A percentile compares a stretch with the other conserved stretches of the same genome.
Conservation (phyloP, 176 grass and related monocot species). For the Ampelocalamus luodianensis region DNA sequence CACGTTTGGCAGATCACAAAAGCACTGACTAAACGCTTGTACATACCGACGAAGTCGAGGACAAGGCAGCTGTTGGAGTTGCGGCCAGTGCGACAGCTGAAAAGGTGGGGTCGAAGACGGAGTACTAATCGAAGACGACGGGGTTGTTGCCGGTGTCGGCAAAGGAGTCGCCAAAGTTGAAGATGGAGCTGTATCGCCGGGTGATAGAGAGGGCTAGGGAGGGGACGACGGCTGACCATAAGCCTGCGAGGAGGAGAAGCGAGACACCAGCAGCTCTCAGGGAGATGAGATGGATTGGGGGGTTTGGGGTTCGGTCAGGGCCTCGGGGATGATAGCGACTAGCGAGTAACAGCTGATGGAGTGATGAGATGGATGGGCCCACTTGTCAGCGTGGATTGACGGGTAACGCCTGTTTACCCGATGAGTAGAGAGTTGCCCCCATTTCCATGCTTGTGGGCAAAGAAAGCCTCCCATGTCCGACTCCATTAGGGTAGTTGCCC, state of each 20-base stretch:
- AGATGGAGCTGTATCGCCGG: conserved; percentile 34
- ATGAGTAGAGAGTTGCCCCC: no score
- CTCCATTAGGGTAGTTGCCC: no score
- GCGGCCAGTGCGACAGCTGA: conserved; percentile 48
- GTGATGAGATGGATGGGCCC: no score
- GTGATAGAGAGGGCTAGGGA: background rate
- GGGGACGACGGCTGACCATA: background rate
- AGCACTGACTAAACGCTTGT: background rate
- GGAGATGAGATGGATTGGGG: no score
- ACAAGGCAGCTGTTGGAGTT: conserved; percentile 57
- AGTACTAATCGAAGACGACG: background rate
- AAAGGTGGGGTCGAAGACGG: conserved; percentile 18
- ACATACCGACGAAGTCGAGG: conserved; percentile 62
- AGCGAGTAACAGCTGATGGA: no score
- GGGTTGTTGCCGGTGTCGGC: conserved; percentile 40
- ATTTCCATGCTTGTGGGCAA: no score
- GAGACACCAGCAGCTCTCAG: background rate
- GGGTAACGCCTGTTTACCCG: no score
- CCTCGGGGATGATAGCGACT: no score
- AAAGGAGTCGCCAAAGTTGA: conserved; percentile 48
- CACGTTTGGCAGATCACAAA: background rate
- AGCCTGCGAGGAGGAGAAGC: background rate
- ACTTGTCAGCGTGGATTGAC: no score
- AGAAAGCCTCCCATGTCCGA: fast-evolving
- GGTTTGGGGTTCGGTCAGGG: no score